Percentiles rank a stretch among this genome's conserved stretches.
Conservation (phyloP, 177 flowering plant genomes). For the Tripterygium wilfordii region DNA sequence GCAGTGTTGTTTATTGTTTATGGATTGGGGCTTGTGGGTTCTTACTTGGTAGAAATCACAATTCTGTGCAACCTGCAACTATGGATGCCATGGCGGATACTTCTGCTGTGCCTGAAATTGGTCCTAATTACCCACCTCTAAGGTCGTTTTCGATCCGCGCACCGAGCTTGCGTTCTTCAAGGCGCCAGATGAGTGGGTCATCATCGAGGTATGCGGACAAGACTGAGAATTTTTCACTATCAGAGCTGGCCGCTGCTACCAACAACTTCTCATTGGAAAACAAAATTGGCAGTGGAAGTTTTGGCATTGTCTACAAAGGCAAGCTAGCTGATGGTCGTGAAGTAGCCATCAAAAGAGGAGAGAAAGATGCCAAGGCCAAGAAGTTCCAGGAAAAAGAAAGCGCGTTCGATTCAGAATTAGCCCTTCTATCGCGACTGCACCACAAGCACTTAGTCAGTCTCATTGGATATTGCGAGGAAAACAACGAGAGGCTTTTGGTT, state of each 20-base stretch:
- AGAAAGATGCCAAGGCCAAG: slow-evolving; percentile 4
- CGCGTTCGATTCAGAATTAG: slow-evolving; percentile 30
- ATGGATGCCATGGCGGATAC: not conserved
- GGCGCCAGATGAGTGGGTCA: slow-evolving; percentile 13
- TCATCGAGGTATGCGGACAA: slow-evolving; percentile 13
- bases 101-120: not conserved
- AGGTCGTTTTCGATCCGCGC: slow-evolving; percentile 3
- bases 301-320: slow-evolving; percentile 30
- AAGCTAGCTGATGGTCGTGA: slow-evolving; percentile 23
- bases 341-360: slow-evolving; percentile 34
- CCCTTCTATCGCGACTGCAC: slow-evolving; percentile 22
- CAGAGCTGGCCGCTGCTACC: slow-evolving; percentile 22
- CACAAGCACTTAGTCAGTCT: slow-evolving; percentile 32
- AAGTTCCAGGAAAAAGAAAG: slow-evolving; percentile 23
- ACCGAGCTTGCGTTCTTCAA: slow-evolving; percentile 2
- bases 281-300: slow-evolving; percentile 34
- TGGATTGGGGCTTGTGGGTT: slow-evolving; percentile 4
- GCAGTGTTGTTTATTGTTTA: slow-evolving; percentile 9
- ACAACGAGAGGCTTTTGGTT: slow-evolving; percentile 31
- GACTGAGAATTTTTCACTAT: slow-evolving; percentile 12
- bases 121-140: not conserved
- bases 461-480: slow-evolving; percentile 28
- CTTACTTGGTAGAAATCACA: slow-evolving; percentile 1
- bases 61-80: slow-evolving; percentile 9
- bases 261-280: slow-evolving; percentile 21